phyloP scores from a whole-genome alignment of 441 rosid species.

The Manihot esculenta region DNA sequence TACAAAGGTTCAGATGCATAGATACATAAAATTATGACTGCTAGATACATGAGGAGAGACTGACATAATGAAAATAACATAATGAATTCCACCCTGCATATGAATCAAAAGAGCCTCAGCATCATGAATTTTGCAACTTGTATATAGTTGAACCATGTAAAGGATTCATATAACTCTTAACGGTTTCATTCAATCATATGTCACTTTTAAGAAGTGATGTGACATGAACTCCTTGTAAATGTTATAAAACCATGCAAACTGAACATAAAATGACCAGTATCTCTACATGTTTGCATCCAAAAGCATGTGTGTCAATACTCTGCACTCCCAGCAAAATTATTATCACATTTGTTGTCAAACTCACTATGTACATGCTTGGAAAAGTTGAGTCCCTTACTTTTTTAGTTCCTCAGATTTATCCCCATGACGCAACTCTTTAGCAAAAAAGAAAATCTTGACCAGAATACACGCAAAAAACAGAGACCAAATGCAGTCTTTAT shows the following conservation, averaged over 20 bases:
- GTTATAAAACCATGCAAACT: neutral
- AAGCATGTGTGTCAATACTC: neutral
- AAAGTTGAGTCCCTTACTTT: neutral
- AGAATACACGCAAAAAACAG: neutral
- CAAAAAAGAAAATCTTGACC: neutral
- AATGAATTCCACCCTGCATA: no score
- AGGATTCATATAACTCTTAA: neutral
- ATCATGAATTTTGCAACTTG: neutral
- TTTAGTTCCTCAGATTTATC: neutral
- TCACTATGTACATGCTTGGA: no score
- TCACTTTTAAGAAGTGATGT: constrained; percentile 7
- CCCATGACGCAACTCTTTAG: neutral
- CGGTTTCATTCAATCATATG: neutral
- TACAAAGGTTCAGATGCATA: neutral
- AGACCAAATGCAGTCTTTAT: neutral
- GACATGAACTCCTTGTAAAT: constrained; percentile 1
- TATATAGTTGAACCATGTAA: neutral
- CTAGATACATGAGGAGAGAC: neutral
- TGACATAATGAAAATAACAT: neutral
- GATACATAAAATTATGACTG: neutral
- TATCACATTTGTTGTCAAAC: neutral
- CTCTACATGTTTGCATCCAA: neutral
- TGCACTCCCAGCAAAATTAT: no score
- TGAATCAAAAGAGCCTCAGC: no score
- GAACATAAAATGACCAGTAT: neutral